These are phyloP conservation scores for Pseudogymnoascus sp. DNA, from an alignment of 2,329 filamentous ascomycete species.

Conservation along the genomic window DNA sequence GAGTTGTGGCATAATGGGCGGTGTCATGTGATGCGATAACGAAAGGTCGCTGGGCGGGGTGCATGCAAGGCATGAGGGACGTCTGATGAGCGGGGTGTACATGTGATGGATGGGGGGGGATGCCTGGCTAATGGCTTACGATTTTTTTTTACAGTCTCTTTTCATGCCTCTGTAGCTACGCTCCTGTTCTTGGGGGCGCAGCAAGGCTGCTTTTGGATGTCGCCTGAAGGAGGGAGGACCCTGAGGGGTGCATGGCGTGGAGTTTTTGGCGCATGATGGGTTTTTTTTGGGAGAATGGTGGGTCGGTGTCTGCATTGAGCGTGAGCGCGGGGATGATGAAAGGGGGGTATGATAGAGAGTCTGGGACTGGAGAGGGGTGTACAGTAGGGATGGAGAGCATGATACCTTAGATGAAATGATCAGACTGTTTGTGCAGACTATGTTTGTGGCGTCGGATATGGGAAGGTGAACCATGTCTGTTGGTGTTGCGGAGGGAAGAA, in stretches of 20 bases:
- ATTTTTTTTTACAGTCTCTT: neutral
- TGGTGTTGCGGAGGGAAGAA: neutral
- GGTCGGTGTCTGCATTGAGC: constrained; percentile 6
- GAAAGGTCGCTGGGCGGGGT: neutral
- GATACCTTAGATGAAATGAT: constrained; percentile 9
- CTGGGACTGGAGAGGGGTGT: neutral
- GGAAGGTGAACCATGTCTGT: neutral
- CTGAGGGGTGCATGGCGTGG: constrained; percentile 5
- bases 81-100: constrained; percentile 1
- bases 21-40: neutral
- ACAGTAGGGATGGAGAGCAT: neutral
- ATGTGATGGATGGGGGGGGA: neutral
- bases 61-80: neutral
- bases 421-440: neutral
- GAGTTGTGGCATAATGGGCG: neutral
- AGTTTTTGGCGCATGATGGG: constrained; percentile 2
- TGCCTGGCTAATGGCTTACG: neutral
- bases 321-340: neutral
- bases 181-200: neutral
- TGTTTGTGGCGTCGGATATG: neutral
- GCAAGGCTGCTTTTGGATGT: constrained; percentile 4
- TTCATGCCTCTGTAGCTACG: neutral
- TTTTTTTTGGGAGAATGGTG: neutral
- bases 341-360: neutral
- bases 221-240: neutral